Evolutionary conservation across 2,329 filamentous ascomycete genomes (phyloP).

Genomic region (Alternaria viburni): DNA sequence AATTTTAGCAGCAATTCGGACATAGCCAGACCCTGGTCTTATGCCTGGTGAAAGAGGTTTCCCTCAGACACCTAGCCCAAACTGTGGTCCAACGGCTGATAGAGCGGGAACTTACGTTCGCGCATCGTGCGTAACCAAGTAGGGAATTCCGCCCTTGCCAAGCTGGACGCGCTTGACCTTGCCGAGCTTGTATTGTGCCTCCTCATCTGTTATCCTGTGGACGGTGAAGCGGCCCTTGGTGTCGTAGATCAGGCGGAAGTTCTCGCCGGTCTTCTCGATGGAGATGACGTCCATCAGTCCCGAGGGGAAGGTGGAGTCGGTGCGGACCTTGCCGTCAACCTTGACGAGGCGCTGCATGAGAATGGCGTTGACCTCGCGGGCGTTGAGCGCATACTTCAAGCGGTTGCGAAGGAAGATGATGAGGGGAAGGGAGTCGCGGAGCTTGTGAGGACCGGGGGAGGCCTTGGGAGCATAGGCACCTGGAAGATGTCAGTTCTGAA

Average conservation of each 20-base stretch:
- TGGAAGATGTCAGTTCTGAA: conserved; percentile 28
- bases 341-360: conserved; percentile 99
- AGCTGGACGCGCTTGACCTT: conserved; percentile 99
- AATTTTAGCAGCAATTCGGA: conserved; percentile 49
- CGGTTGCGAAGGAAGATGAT: conserved; percentile 83
- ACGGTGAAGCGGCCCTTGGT: conserved; percentile 99
- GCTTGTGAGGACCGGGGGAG: conserved; percentile 94
- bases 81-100: conserved; percentile 92
- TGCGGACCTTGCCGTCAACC: conserved; percentile 99
- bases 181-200: conserved; percentile 99
- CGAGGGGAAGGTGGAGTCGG: conserved; percentile 94
- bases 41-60: conserved; percentile 80
- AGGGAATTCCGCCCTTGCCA: conserved; percentile 99
- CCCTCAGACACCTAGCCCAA: conserved; percentile 48
- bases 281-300: conserved; percentile 99
- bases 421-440: conserved; percentile 97
- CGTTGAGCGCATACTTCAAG: conserved; percentile 99
- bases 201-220: conserved; percentile 97
- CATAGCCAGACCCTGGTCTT: conserved; percentile 94
- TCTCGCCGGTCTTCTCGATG: conserved; percentile 99
- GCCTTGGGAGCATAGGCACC: conserved; percentile 68
- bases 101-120: conserved; percentile 99
- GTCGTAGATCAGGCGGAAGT: conserved; percentile 99
- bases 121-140: conserved; percentile 99
- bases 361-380: conserved; percentile 95